phyloP scores from a whole-genome alignment of 106 monocot genomes.

The Apostasia shenzhenica region DNA sequence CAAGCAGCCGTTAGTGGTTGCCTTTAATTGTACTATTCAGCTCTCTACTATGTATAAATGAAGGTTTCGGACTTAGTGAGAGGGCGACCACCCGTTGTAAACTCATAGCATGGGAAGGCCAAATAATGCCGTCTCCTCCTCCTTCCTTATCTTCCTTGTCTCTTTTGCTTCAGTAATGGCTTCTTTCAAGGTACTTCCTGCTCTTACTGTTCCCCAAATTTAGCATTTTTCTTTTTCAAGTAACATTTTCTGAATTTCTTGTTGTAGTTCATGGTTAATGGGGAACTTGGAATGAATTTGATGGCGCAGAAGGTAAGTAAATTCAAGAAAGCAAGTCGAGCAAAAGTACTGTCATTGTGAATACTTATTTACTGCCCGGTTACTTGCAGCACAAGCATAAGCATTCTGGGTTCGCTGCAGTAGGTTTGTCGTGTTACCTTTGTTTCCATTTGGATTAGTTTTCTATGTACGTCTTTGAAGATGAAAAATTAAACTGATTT shows the following conservation, averaged over 20 bases:
- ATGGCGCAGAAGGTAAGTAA: background rate
- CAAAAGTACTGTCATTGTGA: background rate
- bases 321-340: background rate
- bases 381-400: constrained; percentile 2
- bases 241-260: background rate
- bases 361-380: background rate
- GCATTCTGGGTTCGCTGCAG: constrained; percentile 11
- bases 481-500: background rate
- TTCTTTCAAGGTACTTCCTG: no score
- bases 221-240: no score
- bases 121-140: no score
- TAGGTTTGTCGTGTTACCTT: background rate
- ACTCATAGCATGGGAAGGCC: no score
- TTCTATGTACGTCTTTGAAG: background rate
- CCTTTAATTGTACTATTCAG: no score
- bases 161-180: no score
- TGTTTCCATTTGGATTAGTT: background rate
- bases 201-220: no score
- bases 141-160: no score
- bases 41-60: no score
- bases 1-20: no score
- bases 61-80: no score
- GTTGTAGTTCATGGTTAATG: background rate
- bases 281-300: background rate
- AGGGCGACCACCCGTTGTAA: no score